These are phyloP conservation scores for Tubosaeta sp. DNA, from an alignment of 768 basidiomycete genomes.

Conservation along the genomic window DNA sequence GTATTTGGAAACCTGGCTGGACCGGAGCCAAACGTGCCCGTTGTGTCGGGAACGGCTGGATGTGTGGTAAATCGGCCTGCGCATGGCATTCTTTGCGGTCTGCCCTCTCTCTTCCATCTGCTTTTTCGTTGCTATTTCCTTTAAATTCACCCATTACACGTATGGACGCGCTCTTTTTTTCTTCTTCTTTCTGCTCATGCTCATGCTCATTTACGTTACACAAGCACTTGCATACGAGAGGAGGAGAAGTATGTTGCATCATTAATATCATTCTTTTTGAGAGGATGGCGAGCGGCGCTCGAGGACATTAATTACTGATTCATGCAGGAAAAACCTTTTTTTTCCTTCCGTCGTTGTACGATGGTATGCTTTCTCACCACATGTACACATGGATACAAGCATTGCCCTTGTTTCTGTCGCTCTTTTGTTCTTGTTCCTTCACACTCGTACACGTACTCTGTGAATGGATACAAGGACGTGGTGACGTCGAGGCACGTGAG, in stretches of 20 bases:
- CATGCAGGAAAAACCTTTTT: neutral
- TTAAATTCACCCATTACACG: slow-evolving; percentile 4
- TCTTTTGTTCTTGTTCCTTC: neutral
- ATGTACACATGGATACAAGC: neutral
- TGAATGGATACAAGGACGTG: neutral
- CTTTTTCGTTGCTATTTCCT: neutral
- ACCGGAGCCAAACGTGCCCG: slow-evolving; percentile 57
- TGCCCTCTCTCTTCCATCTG: neutral
- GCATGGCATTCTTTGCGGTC: neutral
- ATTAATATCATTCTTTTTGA: slow-evolving; percentile 25
- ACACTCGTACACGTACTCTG: neutral
- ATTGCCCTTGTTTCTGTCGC: neutral
- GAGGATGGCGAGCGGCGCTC: slow-evolving; percentile 4
- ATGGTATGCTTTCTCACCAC: neutral
- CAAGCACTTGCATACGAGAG: neutral
- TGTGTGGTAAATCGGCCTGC: slow-evolving; percentile 12
- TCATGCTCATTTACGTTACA: neutral
- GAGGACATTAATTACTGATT: neutral
- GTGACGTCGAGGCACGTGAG: neutral
- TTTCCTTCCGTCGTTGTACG: slow-evolving; percentile 10
- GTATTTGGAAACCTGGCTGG: slow-evolving; percentile 62
- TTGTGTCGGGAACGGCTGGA: slow-evolving; percentile 52
- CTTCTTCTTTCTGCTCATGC: neutral
- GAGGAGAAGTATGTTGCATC: slow-evolving; percentile 11
- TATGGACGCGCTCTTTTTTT: slow-evolving; percentile 12